These are phyloP conservation scores for Vigna mungo DNA, from an alignment of 306 rosid genomes.

Conservation along the genomic window DNA sequence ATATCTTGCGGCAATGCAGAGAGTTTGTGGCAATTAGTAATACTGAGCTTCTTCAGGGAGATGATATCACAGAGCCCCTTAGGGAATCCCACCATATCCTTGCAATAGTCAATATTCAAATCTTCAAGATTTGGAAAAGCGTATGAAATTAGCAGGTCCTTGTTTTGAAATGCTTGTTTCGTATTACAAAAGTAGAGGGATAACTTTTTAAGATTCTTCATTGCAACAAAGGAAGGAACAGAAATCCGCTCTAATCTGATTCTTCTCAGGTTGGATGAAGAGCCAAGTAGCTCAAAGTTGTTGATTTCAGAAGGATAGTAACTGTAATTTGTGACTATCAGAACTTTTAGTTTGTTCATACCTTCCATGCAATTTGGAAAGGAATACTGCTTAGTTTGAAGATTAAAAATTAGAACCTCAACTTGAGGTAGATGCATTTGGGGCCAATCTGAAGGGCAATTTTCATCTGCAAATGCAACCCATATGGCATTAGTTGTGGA, in stretches of 20 bases:
- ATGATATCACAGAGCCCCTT: conserved; percentile 46
- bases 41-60: conserved; percentile 55
- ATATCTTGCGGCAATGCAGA: conserved; percentile 52
- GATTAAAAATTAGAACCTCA: conserved; percentile 64
- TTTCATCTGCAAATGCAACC: conserved; percentile 60
- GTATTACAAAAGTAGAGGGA: conserved; percentile 66
- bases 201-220: conserved; percentile 55
- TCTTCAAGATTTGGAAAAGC: conserved; percentile 57
- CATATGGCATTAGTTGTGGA: conserved; percentile 14
- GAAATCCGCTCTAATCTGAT: conserved; percentile 63
- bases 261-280: conserved; percentile 52
- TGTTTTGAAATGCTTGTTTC: conserved; percentile 50
- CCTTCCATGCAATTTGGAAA: conserved; percentile 48
- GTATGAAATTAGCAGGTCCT: conserved; percentile 43
- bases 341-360: conserved; percentile 61
- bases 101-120: conserved; percentile 65
- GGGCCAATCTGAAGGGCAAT: conserved; percentile 45
- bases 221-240: conserved; percentile 49
- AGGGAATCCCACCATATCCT: conserved; percentile 56
- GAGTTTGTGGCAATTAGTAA: conserved; percentile 68
- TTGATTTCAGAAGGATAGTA: conserved; percentile 46
- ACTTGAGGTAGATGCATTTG: conserved; percentile 41
- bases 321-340: conserved; percentile 54
- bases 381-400: conserved; percentile 45
- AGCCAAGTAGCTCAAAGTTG: conserved; percentile 46